phyloP scores from a whole-genome alignment of 2,329 filamentous ascomycete genomes.

The Alternaria infectoria region DNA sequence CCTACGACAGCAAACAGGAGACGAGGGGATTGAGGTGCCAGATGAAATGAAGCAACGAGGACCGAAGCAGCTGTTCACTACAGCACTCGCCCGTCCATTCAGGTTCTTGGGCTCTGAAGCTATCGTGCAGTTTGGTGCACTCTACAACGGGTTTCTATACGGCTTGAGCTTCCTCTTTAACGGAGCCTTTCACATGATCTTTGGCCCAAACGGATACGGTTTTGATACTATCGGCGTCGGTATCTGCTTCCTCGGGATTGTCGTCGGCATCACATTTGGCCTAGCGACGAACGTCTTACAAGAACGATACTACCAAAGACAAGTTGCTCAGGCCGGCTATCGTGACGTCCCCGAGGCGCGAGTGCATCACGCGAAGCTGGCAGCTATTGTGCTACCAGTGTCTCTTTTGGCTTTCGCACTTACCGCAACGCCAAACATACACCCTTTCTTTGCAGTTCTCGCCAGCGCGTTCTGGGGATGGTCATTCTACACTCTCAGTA shows the following conservation, averaged over 20 bases:
- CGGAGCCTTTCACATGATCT: conserved; percentile 57
- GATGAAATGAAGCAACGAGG: conserved; percentile 49
- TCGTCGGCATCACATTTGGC: conserved; percentile 52
- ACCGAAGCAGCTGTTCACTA: conserved; percentile 49
- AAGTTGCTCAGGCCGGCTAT: conserved; percentile 39
- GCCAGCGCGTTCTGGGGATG: conserved; percentile 59
- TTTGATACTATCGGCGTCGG: conserved; percentile 51
- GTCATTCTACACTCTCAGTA: conserved; percentile 57
- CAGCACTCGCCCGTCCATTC: conserved; percentile 56
- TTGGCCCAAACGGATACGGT: conserved; percentile 53
- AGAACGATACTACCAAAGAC: conserved; percentile 51
- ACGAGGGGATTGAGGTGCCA: conserved; percentile 42
- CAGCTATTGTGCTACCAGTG: conserved; percentile 47
- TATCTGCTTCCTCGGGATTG: conserved; percentile 51
- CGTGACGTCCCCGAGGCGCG: conserved; percentile 53
- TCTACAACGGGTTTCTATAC: conserved; percentile 59
- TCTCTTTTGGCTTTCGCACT: conserved; percentile 48
- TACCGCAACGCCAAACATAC: conserved; percentile 31
- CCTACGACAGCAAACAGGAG: conserved; percentile 33
- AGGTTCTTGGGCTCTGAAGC: conserved; percentile 55
- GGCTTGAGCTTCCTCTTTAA: conserved; percentile 59
- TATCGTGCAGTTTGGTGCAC: conserved; percentile 56
- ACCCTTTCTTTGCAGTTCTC: conserved; percentile 55
- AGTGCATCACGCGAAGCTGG: conserved; percentile 50
- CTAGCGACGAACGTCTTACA: conserved; percentile 55